A percentile compares a stretch with the other conserved stretches of the same genome.
Evolutionary conservation across 2,329 filamentous ascomycete species (phyloP).

Genomic region (Ophiostoma ulmi): DNA sequence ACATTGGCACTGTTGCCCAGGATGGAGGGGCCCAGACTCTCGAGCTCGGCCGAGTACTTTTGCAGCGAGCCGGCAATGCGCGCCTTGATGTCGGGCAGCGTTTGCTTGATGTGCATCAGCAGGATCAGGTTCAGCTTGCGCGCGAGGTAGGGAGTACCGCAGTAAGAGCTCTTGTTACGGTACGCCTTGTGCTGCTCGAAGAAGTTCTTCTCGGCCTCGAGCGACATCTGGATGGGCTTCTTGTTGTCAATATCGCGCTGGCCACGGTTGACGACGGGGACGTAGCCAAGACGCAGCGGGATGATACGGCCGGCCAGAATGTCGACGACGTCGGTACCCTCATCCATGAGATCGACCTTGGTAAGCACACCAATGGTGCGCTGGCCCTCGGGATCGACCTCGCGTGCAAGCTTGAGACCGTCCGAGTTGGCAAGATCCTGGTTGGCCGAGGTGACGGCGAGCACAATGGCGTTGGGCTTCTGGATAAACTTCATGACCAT

Average conservation of each 20-base stretch:
- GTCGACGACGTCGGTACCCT: constrained; percentile 94
- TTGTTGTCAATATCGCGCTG: constrained; percentile 98
- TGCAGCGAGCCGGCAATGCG: constrained; percentile 89
- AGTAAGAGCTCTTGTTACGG: constrained; percentile 97
- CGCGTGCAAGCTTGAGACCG: constrained; percentile 88
- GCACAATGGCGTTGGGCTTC: constrained; percentile 96
- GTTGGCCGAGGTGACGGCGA: constrained; percentile 94
- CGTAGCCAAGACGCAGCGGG: constrained; percentile 83
- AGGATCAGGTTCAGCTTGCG: constrained; percentile 96
- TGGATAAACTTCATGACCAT: constrained; percentile 97
- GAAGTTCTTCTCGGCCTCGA: constrained; percentile 93
- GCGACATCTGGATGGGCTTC: constrained; percentile 82
- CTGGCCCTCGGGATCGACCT: constrained; percentile 91
- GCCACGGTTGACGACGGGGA: constrained; percentile 95
- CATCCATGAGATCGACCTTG: constrained; percentile 95
- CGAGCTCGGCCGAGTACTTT: constrained; percentile 81
- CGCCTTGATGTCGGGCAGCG: constrained; percentile 94
- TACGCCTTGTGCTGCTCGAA: constrained; percentile 99
- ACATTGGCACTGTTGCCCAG: constrained; percentile 96
- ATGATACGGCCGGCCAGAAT: constrained; percentile 97
- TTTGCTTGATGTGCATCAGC: constrained; percentile 99
- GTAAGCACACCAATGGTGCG: constrained; percentile 96
- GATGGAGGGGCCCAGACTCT: constrained; percentile 83
- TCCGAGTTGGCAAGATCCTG: constrained; percentile 98
- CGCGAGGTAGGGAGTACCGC: constrained; percentile 92